These are phyloP conservation scores for Gryganskiella cystojenkinii DNA, from an alignment of 192 early-diverging fungal species.

Conservation along the genomic window DNA sequence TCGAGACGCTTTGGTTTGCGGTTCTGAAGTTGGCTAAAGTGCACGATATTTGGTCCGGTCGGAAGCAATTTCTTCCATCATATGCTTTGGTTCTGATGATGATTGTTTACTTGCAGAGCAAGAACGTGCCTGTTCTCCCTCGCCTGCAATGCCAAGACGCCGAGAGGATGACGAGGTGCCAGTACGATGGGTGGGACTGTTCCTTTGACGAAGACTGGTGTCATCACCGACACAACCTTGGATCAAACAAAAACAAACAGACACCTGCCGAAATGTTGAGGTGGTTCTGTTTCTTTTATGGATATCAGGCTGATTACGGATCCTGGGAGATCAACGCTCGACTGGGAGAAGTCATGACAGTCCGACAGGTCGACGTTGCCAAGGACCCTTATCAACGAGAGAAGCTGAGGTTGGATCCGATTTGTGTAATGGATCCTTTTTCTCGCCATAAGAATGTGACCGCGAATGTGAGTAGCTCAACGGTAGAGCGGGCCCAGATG, in stretches of 20 bases:
- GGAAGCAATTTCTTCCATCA: neutral
- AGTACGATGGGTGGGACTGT: constrained; percentile 2
- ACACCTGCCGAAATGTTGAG: neutral
- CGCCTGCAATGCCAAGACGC: neutral
- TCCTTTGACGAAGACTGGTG: neutral
- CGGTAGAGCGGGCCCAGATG: too few relatives aligned
- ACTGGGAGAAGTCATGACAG: too few relatives aligned
- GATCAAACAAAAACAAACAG: neutral
- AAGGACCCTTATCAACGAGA: too few relatives aligned
- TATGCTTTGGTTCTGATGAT: constrained; percentile 13
- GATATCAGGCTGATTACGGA: too few relatives aligned
- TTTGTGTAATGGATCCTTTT: too few relatives aligned
- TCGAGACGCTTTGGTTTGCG: constrained; percentile 7
- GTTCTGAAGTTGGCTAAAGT: neutral
- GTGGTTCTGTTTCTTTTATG: too few relatives aligned
- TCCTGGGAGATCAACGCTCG: too few relatives aligned
- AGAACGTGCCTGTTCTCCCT: constrained; percentile 3
- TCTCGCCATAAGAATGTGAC: too few relatives aligned
- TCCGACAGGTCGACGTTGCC: too few relatives aligned
- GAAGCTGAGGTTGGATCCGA: too few relatives aligned
- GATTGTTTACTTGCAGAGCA: constrained; percentile 6
- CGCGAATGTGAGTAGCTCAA: too few relatives aligned
- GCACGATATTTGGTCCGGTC: constrained; percentile 3
- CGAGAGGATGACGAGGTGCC: neutral
- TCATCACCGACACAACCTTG: neutral